Conservation (phyloP, 2,329 filamentous ascomycete species). For the Pseudogymnoascus sp. region DNA sequence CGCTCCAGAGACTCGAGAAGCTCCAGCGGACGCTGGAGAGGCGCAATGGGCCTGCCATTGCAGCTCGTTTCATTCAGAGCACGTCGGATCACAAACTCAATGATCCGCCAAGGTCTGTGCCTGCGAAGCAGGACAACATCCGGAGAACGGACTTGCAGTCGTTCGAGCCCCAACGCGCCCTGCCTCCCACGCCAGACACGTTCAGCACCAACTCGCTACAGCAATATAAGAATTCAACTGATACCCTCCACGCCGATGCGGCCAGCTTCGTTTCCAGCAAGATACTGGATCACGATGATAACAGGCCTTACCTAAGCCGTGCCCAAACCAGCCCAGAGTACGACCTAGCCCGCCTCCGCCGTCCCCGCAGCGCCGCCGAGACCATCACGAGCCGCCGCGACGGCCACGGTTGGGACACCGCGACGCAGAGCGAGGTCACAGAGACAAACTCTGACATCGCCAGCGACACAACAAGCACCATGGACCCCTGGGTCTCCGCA, state of each 20-base stretch:
- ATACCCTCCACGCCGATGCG: constrained; percentile 30
- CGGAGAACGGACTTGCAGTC: background rate
- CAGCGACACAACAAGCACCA: constrained; percentile 15
- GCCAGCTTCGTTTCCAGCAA: background rate
- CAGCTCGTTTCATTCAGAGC: background rate
- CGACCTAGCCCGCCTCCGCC: constrained; percentile 3
- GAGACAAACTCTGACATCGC: constrained; percentile 19
- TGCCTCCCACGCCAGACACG: constrained; percentile 30
- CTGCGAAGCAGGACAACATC: constrained; percentile 18
- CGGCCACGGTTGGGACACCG: constrained; percentile 29
- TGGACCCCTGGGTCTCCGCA: constrained; percentile 11
- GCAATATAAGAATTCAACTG: constrained; percentile 42
- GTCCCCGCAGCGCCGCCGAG: constrained; percentile 27
- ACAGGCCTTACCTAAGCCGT: background rate
- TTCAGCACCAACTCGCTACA: constrained; percentile 29
- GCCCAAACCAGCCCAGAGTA: background rate
- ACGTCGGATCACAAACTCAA: background rate
- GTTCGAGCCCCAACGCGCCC: constrained; percentile 28
- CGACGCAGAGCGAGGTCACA: constrained; percentile 22
- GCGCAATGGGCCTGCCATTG: background rate
- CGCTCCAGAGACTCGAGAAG: constrained; percentile 43
- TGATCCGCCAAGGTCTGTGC: constrained; percentile 7
- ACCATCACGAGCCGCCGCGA: constrained; percentile 26
- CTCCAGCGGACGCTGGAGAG: constrained; percentile 29
- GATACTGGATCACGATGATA: background rate